Evolutionary conservation across 495 filamentous ascomycete genomes (phyloP).

Genomic region (Xylaria acuta): DNA sequence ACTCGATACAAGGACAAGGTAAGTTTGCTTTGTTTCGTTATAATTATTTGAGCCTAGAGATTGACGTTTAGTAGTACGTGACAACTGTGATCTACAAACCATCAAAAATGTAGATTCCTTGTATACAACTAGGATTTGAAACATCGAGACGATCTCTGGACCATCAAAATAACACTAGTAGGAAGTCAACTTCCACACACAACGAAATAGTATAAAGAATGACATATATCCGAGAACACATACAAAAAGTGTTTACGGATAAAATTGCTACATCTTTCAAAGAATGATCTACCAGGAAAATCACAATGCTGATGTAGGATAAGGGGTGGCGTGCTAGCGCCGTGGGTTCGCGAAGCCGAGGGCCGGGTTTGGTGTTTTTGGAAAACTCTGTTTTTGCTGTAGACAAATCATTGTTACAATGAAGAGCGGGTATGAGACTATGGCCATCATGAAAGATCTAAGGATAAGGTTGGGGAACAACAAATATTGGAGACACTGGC

Average conservation of each 20-base stretch:
- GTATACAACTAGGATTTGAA: neutral
- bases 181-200: neutral
- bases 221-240: neutral
- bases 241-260: neutral
- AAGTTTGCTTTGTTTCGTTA: slow-evolving; percentile 35
- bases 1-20: slow-evolving; percentile 98
- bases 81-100: slow-evolving; percentile 98
- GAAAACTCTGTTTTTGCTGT: neutral
- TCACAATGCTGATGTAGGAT: neutral
- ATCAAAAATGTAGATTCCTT: slow-evolving; percentile 51
- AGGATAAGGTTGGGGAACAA: neutral
- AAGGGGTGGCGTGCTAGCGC: neutral
- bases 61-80: slow-evolving; percentile 71
- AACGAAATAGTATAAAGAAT: neutral
- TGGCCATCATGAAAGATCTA: neutral
- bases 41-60: neutral
- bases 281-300: neutral
- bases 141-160: neutral
- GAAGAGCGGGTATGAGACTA: neutral
- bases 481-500: neutral
- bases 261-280: neutral
- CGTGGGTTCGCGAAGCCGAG: neutral
- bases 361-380: neutral
- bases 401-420: neutral
- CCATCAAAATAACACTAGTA: neutral